Percentiles rank a stretch among this genome's conserved stretches.
Conservation (phyloP, 169 alveolate genomes). For the Babesia caballi region DNA sequence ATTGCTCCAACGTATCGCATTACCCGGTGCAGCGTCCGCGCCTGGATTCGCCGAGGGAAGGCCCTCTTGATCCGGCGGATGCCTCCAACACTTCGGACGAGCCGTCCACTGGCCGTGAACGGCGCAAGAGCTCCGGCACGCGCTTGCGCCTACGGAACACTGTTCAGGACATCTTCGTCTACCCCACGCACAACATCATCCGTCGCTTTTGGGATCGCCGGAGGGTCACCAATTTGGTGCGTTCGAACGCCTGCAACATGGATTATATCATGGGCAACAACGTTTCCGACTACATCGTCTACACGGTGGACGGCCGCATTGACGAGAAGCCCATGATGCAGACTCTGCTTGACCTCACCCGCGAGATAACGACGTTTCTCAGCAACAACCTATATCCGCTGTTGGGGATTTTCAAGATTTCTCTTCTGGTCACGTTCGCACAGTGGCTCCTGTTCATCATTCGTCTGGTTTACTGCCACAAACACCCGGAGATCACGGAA, state of each 20-base stretch:
- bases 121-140: background rate
- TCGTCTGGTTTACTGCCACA: constrained; percentile 7
- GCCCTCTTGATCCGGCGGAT: background rate
- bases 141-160: background rate
- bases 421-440: constrained; percentile 25
- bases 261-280: background rate
- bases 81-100: background rate
- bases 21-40: background rate
- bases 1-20: constrained; percentile 25
- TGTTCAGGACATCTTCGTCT: constrained; percentile 17
- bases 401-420: constrained; percentile 19
- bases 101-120: too few relatives aligned
- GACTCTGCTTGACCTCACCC: background rate
- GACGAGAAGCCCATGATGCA: background rate
- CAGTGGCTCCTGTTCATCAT: constrained; percentile 55
- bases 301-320: constrained; percentile 2
- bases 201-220: background rate
- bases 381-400: constrained; percentile 22
- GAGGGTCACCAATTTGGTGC: background rate
- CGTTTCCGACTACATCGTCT: constrained; percentile 1
- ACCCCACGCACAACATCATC: constrained; percentile 20
- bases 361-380: background rate
- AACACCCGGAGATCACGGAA: background rate
- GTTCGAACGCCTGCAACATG: background rate
- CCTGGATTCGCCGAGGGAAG: background rate